These are phyloP conservation scores for Ceratobasidium papillatum DNA, from an alignment of 1,284 basidiomycete genomes.

Conservation along the genomic window DNA sequence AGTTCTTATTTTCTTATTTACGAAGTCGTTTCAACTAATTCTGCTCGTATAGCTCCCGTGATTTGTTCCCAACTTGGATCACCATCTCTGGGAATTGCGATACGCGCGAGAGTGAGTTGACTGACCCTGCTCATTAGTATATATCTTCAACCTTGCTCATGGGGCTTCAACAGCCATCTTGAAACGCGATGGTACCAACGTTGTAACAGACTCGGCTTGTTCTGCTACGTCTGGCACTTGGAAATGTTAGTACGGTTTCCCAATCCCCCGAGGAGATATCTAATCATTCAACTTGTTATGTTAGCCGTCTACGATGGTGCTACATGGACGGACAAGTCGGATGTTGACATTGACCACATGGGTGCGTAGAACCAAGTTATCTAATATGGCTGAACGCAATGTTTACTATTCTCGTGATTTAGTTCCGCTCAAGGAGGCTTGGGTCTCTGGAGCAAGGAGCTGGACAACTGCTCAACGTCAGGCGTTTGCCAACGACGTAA, in stretches of 20 bases:
- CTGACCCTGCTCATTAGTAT: neutral
- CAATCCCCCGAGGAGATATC: neutral
- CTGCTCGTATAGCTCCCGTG: neutral
- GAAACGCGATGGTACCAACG: conserved; percentile 60
- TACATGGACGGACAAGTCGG: conserved; percentile 62
- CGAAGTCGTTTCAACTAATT: neutral
- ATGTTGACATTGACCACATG: conserved; percentile 59
- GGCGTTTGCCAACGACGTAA: conserved; percentile 63
- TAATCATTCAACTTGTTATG: conserved; percentile 53
- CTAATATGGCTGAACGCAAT: neutral
- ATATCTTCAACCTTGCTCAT: neutral
- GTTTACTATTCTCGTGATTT: neutral
- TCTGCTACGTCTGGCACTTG: neutral
- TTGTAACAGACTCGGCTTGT: conserved; percentile 2
- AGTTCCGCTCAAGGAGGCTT: conserved; percentile 52
- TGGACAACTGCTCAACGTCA: conserved; percentile 62
- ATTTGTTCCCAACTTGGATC: conserved; percentile 16
- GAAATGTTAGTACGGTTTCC: neutral
- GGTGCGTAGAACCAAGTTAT: conserved; percentile 47
- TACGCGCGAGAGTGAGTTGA: conserved; percentile 60
- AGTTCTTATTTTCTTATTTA: neutral
- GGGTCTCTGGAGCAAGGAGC: conserved; percentile 61
- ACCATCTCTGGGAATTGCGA: conserved; percentile 60
- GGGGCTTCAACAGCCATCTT: conserved; percentile 52
- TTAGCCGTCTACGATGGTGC: conserved; percentile 47